Conservation (phyloP, 139 green algal species). For the Chlorella sorokiniana region DNA sequence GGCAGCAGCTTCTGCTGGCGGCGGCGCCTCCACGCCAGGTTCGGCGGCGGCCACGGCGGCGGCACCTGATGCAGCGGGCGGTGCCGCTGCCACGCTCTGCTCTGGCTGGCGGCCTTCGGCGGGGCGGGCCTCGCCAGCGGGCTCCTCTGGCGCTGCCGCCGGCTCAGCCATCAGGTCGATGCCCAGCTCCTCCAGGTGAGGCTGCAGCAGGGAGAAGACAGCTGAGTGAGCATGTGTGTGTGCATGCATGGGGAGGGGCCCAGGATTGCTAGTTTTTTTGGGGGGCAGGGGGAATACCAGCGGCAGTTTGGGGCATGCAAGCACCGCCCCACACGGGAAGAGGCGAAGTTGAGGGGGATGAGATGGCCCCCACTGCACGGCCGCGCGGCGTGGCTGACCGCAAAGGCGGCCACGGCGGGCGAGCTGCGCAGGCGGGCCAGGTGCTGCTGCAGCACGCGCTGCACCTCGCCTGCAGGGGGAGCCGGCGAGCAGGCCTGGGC, state of each 20-base stretch:
- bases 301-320: no score
- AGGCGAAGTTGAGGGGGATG: not conserved
- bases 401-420: constrained; percentile 1
- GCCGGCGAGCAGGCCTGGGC: not conserved
- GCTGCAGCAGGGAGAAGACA: not conserved
- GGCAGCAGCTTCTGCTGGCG: not conserved
- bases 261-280: no score
- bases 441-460: constrained; percentile 24
- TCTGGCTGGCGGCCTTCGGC: no score
- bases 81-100: not conserved
- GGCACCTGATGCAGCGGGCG: not conserved
- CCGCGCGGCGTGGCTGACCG: constrained; percentile 7
- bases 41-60: not conserved
- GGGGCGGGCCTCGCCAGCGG: not conserved
- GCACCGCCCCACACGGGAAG: no score
- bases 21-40: not conserved
- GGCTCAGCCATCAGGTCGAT: not conserved
- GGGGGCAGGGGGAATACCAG: no score
- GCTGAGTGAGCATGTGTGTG: no score
- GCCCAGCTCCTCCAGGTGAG: constrained; percentile 21
- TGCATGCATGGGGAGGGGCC: not conserved
- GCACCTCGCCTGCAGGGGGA: constrained; percentile 6
- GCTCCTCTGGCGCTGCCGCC: not conserved
- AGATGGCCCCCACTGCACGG: not conserved
- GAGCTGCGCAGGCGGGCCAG: not conserved